Base-by-base conservation (phyloP, 371 early-diverging fungal genomes). In the Thermomucor indicae-seudaticae region DNA sequence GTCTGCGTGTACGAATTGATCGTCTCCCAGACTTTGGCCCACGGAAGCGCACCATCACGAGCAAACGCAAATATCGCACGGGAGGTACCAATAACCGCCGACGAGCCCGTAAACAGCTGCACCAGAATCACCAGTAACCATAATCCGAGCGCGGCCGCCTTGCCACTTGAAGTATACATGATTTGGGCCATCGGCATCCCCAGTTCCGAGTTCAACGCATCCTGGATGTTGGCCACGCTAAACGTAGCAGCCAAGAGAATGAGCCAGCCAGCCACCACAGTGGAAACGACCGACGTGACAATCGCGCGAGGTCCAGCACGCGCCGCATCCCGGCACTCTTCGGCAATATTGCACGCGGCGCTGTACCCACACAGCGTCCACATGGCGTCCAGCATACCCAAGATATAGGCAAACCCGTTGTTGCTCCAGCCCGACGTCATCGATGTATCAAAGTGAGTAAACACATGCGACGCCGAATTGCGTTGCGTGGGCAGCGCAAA, bases 41-140 rank as follows among this genome's bases (percentile, higher is more conserved):
- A 37, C 14, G 48, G 48, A 2, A 48, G 32, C 22, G 34, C 86
- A 44, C 83, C 83, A 56, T 89, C 89, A 23, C 89, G 72, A 34
- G 87, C 75, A 60, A 89, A 86, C 14, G 89, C 87, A 54, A 79
- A 89, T 23, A 86, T 76, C 81, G 82, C 83, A 11, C 48, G 48
- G 3, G 48, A 48, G 4, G 48, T 48, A 2, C 37, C 48, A 37
- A 48, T 48, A 10, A 48, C 48, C 3, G 48, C 48, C 4, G 48
- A 48, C n/a, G 48, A 48, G 3, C 48, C 48, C 1, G 48, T 53
- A 19, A 53, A 53, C 23, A 53, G 35, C 20, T 53, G 54, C 16
- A 53, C 54, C 12, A 53, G 42, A 35, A 53, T 47, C 22, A 53
- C 41, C 6, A 46, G 23, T 24, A 53, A 19, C 54, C 54, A 53